Percentiles rank a stretch among this genome's conserved stretches.
Evolutionary conservation across 257 asterid species (phyloP).

Genomic region (Nicotiana otophora): DNA sequence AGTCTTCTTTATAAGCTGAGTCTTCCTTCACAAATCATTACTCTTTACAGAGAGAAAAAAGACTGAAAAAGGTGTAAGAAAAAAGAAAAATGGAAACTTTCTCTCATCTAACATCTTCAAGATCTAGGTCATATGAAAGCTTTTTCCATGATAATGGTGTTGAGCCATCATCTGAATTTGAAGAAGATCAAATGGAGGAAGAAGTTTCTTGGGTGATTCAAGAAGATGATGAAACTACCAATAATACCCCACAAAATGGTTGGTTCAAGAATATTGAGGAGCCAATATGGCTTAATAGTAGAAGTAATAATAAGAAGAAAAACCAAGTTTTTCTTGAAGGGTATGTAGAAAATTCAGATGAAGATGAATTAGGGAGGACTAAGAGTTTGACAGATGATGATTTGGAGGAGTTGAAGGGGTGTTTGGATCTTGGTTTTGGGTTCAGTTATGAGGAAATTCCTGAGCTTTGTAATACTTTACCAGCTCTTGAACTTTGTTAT

Average conservation of each 20-base stretch:
- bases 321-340: constrained; percentile 34
- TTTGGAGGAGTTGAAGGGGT: constrained; percentile 39
- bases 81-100: constrained; percentile 7
- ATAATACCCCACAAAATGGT: background rate
- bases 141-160: constrained; percentile 1
- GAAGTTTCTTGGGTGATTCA: background rate
- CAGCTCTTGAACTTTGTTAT: constrained; percentile 47
- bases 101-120: constrained; percentile 1
- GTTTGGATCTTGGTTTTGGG: constrained; percentile 46
- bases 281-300: constrained; percentile 3
- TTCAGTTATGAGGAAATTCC: constrained; percentile 45
- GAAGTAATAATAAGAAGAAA: constrained; percentile 16
- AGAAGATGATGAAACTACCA: background rate
- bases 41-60: constrained; percentile 5
- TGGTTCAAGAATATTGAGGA: constrained; percentile 16
- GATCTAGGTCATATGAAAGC: constrained; percentile 18
- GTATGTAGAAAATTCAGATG: constrained; percentile 28
- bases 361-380: constrained; percentile 39
- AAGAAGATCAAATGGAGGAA: background rate
- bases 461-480: constrained; percentile 39
- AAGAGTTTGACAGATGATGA: constrained; percentile 41
- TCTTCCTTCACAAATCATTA: background rate
- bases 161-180: background rate
- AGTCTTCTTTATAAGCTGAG: constrained; percentile 8
- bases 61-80: background rate